These are phyloP conservation scores for Suillus alpinus DNA, from an alignment of 768 basidiomycete genomes.

Conservation along the genomic window DNA sequence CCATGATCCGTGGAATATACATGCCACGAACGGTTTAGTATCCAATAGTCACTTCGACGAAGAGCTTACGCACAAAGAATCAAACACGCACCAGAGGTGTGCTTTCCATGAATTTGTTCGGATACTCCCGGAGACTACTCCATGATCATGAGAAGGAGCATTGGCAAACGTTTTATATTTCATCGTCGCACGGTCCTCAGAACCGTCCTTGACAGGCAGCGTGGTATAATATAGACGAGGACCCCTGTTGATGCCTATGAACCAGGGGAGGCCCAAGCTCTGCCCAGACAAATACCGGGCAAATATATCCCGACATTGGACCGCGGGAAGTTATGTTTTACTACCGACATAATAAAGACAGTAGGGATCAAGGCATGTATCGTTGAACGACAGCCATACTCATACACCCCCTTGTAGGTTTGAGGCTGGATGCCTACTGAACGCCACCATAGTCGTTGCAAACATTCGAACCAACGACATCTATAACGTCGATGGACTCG, in stretches of 20 bases:
- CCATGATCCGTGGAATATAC: too few species aligned
- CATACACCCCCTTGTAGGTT: slow-evolving; percentile 62
- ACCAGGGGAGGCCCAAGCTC: neutral
- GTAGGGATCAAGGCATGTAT: too few species aligned
- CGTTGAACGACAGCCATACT: too few species aligned
- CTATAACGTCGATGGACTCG: slow-evolving; percentile 92
- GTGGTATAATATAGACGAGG: neutral
- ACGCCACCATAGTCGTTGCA: slow-evolving; percentile 93
- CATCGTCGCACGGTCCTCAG: neutral
- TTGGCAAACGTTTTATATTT: neutral
- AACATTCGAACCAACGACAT: slow-evolving; percentile 95
- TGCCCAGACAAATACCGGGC: neutral
- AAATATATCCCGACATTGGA: neutral
- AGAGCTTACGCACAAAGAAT: too few species aligned
- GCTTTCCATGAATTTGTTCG: too few species aligned
- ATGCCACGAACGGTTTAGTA: too few species aligned
- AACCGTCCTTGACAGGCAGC: neutral
- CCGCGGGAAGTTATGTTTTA: too few species aligned
- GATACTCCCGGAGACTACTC: too few species aligned
- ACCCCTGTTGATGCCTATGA: neutral
- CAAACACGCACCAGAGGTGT: too few species aligned
- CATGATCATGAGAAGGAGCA: too few species aligned
- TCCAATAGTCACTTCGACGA: too few species aligned
- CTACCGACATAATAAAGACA: too few species aligned
- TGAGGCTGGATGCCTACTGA: slow-evolving; percentile 92